These are phyloP conservation scores for Fusarium albidum DNA, from an alignment of 2,329 filamentous ascomycete species.

Conservation along the genomic window DNA sequence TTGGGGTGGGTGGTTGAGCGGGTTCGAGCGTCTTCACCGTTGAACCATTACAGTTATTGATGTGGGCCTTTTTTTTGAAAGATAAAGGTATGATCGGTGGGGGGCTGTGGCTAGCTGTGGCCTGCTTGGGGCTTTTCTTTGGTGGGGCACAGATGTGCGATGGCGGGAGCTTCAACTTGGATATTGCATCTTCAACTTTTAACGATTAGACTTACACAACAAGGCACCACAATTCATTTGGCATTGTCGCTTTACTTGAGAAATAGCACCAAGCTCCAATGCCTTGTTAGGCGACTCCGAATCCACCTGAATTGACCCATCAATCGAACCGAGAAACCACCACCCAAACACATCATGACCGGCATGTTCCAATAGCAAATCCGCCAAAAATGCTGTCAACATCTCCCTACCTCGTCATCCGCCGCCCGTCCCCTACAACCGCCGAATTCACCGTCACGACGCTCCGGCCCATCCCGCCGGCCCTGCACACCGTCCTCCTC, in stretches of 20 bases:
- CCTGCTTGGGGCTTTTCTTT: too few species aligned
- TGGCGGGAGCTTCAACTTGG: not conserved
- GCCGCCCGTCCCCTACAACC: slow-evolving; percentile 85
- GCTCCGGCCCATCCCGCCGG: slow-evolving; percentile 62
- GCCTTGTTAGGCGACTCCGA: not conserved
- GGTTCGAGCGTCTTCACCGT: slow-evolving; percentile 66
- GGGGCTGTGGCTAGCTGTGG: not conserved
- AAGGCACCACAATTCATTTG: not conserved
- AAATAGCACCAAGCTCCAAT: not conserved
- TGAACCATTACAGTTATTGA: slow-evolving; percentile 71
- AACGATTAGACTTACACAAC: not conserved
- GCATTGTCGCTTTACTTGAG: not conserved
- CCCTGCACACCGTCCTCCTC: slow-evolving; percentile 53
- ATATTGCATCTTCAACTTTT: slow-evolving; percentile 1
- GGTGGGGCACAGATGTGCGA: not conserved
- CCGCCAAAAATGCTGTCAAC: slow-evolving; percentile 66
- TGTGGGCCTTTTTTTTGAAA: not conserved
- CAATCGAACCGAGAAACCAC: not conserved
- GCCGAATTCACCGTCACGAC: slow-evolving; percentile 92
- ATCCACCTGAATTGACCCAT: not conserved
- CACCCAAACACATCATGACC: slow-evolving; percentile 6
- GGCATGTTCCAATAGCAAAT: slow-evolving; percentile 1
- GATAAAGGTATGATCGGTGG: slow-evolving; percentile 38
- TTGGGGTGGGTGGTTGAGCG: slow-evolving; percentile 58
- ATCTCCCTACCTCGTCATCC: slow-evolving; percentile 65